Base-by-base conservation (phyloP, 306 rosid genomes). In the Inga oerstediana region DNA sequence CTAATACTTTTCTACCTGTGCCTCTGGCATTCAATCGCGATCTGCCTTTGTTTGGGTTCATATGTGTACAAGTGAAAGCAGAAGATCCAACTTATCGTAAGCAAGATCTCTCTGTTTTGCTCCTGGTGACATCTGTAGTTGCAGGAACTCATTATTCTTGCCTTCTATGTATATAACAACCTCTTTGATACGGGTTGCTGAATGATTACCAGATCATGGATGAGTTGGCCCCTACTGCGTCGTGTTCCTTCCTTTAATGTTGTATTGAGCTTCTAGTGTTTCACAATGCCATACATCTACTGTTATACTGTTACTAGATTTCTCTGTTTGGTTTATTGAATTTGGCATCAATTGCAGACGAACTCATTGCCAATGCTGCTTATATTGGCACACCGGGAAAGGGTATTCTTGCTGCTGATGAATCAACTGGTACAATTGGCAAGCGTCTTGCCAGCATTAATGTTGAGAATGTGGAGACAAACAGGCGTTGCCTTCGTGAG, bases 361-460 rank as follows among this genome's bases (percentile, higher is more conserved):
- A 96, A 83, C 94, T 96, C 17, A 90, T 92, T 75, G 92, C 89
- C 43, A 96, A 92, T 88, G 99, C 99, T 22, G 83, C 90, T 13
- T 94, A 96, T 83, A 94, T 96, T 77, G 99, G 97, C 24, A 89
- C 92, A 77, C 98, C 99, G 3, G 99, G 98, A 46, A 96, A 96
- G 92, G 99, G 99, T 77, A 96, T 96, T 72, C 97, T 96, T 30
- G 99, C 99, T 13, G 99, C 99, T 10, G 99, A 96, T 49, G 99
- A 96, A 73, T 94, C 98, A 10, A 96, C 99, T 0, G 98, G 99
- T 17, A 94, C 99, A 5, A 96, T 96, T 5, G 99, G 99, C 27
- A 96, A 96, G 82, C 99, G 99, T 80, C 80, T 96, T 0, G 76
- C 91, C 8, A 89, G 97, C 91, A 96, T 96, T 72, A 90, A 86